A percentile compares a stretch with the other conserved stretches of the same genome.
Conservation (phyloP, 2,329 filamentous ascomycete genomes). For the Ophiostoma triangulosporum region DNA sequence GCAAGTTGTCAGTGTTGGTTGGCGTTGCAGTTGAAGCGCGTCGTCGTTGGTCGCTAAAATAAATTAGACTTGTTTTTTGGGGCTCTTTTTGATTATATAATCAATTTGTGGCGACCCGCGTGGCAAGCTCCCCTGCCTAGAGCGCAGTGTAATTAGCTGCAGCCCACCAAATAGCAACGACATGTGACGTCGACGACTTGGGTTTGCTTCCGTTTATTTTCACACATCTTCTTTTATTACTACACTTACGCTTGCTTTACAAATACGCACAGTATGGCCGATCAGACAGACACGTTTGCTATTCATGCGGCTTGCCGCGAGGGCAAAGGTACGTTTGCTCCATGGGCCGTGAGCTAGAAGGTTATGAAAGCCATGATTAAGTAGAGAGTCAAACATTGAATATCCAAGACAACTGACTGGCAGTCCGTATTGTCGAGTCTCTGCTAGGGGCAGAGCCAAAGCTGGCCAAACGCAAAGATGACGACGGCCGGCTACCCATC, state of each 20-base stretch:
- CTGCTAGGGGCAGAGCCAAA: conserved; percentile 56
- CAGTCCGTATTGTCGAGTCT: conserved; percentile 47
- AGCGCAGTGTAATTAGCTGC: not conserved
- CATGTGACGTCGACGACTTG: not conserved
- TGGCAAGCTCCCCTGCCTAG: not conserved
- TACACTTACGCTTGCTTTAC: too few species aligned
- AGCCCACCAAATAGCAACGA: not conserved
- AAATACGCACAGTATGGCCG: conserved; percentile 5
- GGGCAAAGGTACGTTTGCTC: conserved; percentile 52
- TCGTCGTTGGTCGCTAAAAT: not conserved
- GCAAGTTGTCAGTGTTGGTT: not conserved
- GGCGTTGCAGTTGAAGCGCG: not conserved
- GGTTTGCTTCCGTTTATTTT: too few species aligned
- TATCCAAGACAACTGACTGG: too few species aligned
- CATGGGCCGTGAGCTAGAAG: too few species aligned
- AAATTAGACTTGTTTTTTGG: not conserved
- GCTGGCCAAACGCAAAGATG: conserved; percentile 58
- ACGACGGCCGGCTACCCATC: conserved; percentile 77
- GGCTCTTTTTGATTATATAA: not conserved
- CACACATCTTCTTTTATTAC: too few species aligned
- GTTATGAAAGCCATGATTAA: too few species aligned
- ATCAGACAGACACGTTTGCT: conserved; percentile 45
- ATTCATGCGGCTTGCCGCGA: conserved; percentile 81
- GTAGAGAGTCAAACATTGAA: too few species aligned
- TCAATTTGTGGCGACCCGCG: not conserved